Conservation (phyloP, 2,329 filamentous ascomycete species). For the Bipolaris zeicola region DNA sequence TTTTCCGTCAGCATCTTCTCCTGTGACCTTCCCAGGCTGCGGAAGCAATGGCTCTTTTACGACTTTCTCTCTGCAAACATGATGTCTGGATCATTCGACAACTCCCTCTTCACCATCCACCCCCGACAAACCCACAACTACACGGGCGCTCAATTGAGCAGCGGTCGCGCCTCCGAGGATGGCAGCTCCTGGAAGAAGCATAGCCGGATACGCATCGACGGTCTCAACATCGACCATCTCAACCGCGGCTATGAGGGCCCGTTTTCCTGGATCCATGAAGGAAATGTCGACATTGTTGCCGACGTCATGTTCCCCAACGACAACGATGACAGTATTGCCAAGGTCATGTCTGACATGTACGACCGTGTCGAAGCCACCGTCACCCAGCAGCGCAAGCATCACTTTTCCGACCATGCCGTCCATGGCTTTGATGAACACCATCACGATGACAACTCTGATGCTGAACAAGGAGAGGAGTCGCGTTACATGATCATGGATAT, state of each 20-base stretch:
- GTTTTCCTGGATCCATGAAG: conserved; percentile 97
- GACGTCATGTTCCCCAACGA: conserved; percentile 95
- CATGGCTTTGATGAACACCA: conserved; percentile 37
- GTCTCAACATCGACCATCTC: conserved; percentile 91
- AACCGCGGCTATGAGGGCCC: conserved; percentile 92
- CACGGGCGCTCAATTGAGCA: conserved; percentile 65
- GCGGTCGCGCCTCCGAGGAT: conserved; percentile 63
- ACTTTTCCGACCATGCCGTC: conserved; percentile 44
- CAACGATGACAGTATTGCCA: conserved; percentile 83
- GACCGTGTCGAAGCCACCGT: conserved; percentile 94
- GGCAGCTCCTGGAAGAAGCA: conserved; percentile 92
- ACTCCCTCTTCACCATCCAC: conserved; percentile 96
- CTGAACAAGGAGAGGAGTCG: conserved; percentile 60
- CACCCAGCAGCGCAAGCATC: conserved; percentile 69
- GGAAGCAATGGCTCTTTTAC: conserved; percentile 98
- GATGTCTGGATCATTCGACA: conserved; percentile 94
- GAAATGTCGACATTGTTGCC: conserved; percentile 93
- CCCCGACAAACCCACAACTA: conserved; percentile 87
- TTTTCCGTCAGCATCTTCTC: conserved; percentile 96
- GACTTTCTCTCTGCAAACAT: conserved; percentile 94
- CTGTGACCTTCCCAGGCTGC: conserved; percentile 87
- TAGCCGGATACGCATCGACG: conserved; percentile 88
- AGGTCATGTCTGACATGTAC: conserved; percentile 97
- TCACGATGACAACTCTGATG: conserved; percentile 21
- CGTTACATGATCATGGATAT: conserved; percentile 92